Evolutionary conservation across 768 basidiomycete species (phyloP).

Genomic region (Galerina sulciceps): DNA sequence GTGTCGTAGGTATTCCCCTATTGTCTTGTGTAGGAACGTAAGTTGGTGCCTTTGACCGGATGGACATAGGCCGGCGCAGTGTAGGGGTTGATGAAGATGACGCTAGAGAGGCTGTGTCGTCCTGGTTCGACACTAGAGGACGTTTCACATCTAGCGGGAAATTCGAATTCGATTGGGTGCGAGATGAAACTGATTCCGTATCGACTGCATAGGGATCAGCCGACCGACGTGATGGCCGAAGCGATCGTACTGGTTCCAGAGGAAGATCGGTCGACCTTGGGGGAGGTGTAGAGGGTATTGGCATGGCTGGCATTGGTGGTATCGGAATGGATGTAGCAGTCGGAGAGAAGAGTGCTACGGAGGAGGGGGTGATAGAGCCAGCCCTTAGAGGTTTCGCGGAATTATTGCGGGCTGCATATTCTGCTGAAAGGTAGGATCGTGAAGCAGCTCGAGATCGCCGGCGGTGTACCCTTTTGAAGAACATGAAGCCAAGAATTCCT

Average conservation of each 20-base stretch:
- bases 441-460: slow-evolving; percentile 14
- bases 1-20: too few relatives aligned
- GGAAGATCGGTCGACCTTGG: slow-evolving; percentile 8
- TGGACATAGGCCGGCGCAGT: background rate
- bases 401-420: slow-evolving; percentile 14
- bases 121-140: slow-evolving; percentile 8
- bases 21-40: too few relatives aligned
- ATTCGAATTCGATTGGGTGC: slow-evolving; percentile 1
- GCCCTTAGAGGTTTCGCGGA: slow-evolving; percentile 10
- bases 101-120: slow-evolving; percentile 1
- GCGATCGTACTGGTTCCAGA: slow-evolving; percentile 12
- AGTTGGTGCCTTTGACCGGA: background rate
- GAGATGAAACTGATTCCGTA: slow-evolving; percentile 8
- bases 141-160: slow-evolving; percentile 15
- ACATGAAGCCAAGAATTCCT: slow-evolving; percentile 15
- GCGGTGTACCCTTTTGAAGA: slow-evolving; percentile 8
- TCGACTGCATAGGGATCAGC: slow-evolving; percentile 13
- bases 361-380: slow-evolving; percentile 10
- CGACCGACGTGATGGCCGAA: background rate
- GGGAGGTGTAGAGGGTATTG: slow-evolving; percentile 12
- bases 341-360: slow-evolving; percentile 5
- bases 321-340: slow-evolving; percentile 7
- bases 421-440: slow-evolving; percentile 12
- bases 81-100: background rate
- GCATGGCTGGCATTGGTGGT: slow-evolving; percentile 8